These are phyloP conservation scores for Haemoproteus tartakovskyi DNA, from an alignment of 169 alveolate genomes.

Conservation along the genomic window DNA sequence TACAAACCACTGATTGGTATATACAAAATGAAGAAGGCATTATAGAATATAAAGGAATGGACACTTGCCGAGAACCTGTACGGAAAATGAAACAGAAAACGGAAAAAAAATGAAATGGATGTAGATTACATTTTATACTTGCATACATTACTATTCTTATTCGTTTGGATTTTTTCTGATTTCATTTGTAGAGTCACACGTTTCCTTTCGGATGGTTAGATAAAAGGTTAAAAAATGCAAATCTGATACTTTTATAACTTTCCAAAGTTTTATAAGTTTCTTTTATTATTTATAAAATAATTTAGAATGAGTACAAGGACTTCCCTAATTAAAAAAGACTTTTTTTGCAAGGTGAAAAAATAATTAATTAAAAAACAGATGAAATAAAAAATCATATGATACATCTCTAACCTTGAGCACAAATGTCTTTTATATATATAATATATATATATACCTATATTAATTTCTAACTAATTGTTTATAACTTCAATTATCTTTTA, in stretches of 20 bases:
- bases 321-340: conserved; percentile 42
- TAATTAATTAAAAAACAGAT: not conserved
- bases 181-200: conserved; percentile 52
- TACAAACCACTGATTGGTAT: conserved; percentile 46
- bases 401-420: not conserved
- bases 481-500: no score
- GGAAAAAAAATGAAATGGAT: no score
- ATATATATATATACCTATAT: no score
- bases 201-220: conserved; percentile 65
- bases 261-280: not conserved
- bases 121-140: no score
- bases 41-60: conserved; percentile 51
- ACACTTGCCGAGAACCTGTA: conserved; percentile 59
- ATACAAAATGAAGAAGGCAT: conserved; percentile 31
- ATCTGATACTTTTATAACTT: not conserved
- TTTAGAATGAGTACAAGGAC: conserved; percentile 54
- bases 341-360: conserved; percentile 54
- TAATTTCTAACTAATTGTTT: no score
- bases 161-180: no score
- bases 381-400: not conserved
- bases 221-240: conserved; percentile 33
- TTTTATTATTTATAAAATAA: not conserved
- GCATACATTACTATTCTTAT: no score
- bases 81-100: no score
- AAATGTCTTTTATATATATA: no score